A percentile compares a stretch with the other conserved stretches of the same genome.
Evolutionary conservation across 2,329 filamentous ascomycete species (phyloP).

Genomic region (Apiospora arundinis): DNA sequence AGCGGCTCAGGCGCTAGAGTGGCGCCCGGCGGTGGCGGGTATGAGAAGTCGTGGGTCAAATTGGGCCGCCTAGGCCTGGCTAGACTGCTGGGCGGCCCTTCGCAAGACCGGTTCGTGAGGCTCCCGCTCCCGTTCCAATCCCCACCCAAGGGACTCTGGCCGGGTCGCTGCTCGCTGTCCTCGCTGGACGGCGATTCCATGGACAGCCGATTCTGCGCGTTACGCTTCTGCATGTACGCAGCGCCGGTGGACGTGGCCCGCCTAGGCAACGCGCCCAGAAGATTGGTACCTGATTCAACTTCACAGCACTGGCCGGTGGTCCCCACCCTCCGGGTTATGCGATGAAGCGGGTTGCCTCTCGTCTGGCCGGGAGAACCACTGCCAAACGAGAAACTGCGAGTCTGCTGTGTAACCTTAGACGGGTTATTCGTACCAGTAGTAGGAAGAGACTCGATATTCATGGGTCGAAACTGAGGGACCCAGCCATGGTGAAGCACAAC

Average conservation of each 20-base stretch:
- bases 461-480: conserved; percentile 44
- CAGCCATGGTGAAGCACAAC: conserved; percentile 55
- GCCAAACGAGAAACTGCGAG: conserved; percentile 24
- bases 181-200: conserved; percentile 22
- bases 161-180: conserved; percentile 25
- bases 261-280: conserved; percentile 37
- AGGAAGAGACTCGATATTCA: conserved; percentile 31
- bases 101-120: not conserved
- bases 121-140: not conserved
- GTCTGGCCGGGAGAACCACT: not conserved
- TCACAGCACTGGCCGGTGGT: conserved; percentile 25
- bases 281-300: not conserved
- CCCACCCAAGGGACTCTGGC: conserved; percentile 15
- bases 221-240: conserved; percentile 52
- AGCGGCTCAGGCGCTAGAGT: not conserved
- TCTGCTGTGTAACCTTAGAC: not conserved
- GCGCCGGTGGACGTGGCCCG: conserved; percentile 54
- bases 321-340: conserved; percentile 25
- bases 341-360: conserved; percentile 28
- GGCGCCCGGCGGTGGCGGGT: not conserved
- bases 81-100: not conserved
- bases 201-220: conserved; percentile 26
- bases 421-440: conserved; percentile 18
- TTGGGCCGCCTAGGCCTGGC: not conserved
- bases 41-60: not conserved